Evolutionary conservation across 345 rosid genomes (phyloP).

Genomic region (Crucihimalaya himalaica): DNA sequence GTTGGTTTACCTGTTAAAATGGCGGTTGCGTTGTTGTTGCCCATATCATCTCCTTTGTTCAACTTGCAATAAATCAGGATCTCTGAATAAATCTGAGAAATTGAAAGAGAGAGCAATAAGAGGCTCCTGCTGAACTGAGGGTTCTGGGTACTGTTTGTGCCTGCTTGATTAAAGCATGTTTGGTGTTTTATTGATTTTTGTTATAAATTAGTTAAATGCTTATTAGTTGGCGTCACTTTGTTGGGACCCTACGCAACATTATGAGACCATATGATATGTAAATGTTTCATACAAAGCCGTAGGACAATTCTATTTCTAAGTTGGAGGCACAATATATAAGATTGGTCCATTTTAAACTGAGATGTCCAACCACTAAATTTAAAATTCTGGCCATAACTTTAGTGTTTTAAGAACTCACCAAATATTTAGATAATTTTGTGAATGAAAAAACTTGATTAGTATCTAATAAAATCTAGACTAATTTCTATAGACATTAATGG

Average conservation of each 20-base stretch:
- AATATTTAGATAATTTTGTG: background rate
- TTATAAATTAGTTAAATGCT: conserved; percentile 18
- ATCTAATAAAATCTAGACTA: background rate
- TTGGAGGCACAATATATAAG: background rate
- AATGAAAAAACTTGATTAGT: background rate
- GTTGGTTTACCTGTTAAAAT: conserved; percentile 27
- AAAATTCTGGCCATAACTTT: background rate
- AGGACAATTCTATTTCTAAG: background rate
- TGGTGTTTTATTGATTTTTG: conserved; percentile 5
- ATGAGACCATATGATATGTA: conserved; percentile 37
- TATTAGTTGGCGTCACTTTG: conserved; percentile 39
- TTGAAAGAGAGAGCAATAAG: conserved; percentile 14
- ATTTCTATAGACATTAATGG: background rate
- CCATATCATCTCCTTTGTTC: conserved; percentile 38
- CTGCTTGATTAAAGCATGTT: conserved; percentile 26
- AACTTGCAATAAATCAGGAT: background rate
- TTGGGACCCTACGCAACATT: conserved; percentile 35
- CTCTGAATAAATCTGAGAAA: background rate
- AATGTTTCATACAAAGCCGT: conserved; percentile 13
- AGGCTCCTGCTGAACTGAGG: conserved; percentile 1
- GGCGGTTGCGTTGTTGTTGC: conserved; percentile 37
- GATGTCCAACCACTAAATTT: background rate
- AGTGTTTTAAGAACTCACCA: background rate
- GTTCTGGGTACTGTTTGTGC: background rate
- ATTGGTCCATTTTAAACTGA: background rate